These are phyloP conservation scores for Yarrowia sp. DNA, from an alignment of 805 yeast species.

Conservation along the genomic window DNA sequence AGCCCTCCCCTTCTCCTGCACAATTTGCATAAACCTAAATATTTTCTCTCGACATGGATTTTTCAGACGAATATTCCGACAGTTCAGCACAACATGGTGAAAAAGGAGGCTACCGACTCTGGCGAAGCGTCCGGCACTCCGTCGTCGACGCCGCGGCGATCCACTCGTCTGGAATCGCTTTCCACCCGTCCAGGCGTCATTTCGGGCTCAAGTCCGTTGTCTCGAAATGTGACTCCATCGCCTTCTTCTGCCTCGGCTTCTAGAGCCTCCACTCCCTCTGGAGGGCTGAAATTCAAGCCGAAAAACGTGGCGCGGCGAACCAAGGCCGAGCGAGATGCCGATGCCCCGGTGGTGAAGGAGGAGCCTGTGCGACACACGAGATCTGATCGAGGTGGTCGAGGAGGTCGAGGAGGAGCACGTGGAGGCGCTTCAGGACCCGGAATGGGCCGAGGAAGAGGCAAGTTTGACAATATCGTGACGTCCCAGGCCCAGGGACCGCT, in stretches of 20 bases:
- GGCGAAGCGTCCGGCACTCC: conserved; percentile 1
- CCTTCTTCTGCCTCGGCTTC: conserved; percentile 3
- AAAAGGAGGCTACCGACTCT: conserved; percentile 21
- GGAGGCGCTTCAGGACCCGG: conserved; percentile 18
- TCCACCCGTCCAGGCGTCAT: conserved; percentile 39
- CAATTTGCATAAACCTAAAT: conserved; percentile 17
- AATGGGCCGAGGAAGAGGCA: conserved; percentile 40
- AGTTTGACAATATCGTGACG: conserved; percentile 43
- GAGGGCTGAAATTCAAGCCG: conserved; percentile 70
- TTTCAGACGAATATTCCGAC: background rate
- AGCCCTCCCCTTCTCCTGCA: background rate
- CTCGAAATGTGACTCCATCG: conserved; percentile 26
- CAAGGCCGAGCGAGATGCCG: conserved; percentile 81
- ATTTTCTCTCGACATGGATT: conserved; percentile 6
- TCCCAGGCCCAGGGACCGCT: conserved; percentile 50
- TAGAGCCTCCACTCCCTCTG: conserved; percentile 39
- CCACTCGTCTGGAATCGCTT: conserved; percentile 42
- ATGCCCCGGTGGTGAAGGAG: conserved; percentile 60
- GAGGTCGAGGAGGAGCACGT: conserved; percentile 42
- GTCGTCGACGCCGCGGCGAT: conserved; percentile 9
- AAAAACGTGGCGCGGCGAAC: conserved; percentile 84
- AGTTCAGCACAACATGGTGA: conserved; percentile 28
- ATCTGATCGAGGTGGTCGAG: conserved; percentile 40
- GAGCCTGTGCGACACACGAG: conserved; percentile 34
- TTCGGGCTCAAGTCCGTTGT: conserved; percentile 31